Evolutionary conservation across 345 rosid species (phyloP).

Genomic region (Gossypium raimondii): DNA sequence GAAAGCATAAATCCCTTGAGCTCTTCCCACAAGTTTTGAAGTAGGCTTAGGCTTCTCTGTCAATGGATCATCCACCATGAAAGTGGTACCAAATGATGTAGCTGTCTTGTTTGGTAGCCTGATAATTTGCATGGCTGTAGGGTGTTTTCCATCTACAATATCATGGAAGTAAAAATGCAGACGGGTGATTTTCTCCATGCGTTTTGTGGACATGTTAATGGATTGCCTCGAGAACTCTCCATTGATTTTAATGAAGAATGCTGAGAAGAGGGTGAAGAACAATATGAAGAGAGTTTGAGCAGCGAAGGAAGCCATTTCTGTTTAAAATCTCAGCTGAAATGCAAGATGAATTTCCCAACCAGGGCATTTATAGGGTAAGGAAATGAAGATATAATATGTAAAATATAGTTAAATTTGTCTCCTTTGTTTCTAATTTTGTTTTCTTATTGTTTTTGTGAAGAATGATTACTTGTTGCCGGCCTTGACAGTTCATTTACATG

Average conservation of each 20-base stretch:
- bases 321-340: background rate
- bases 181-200: slow-evolving; percentile 13
- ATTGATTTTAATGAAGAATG: background rate
- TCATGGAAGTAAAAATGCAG: slow-evolving; percentile 34
- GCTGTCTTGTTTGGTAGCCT: slow-evolving; percentile 13
- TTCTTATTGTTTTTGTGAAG: too few relatives aligned
- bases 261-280: slow-evolving; percentile 11
- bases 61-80: slow-evolving; percentile 26
- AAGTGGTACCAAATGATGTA: slow-evolving; percentile 15
- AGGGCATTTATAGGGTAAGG: background rate
- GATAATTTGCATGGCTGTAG: slow-evolving; percentile 18
- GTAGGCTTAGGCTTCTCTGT: slow-evolving; percentile 20
- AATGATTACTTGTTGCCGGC: too few relatives aligned
- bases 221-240: background rate
- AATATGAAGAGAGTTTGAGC: background rate
- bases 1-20: slow-evolving; percentile 26
- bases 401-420: too few relatives aligned
- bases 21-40: slow-evolving; percentile 29
- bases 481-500: too few relatives aligned
- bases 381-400: too few relatives aligned
- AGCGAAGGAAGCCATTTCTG: slow-evolving; percentile 3
- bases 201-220: slow-evolving; percentile 13
- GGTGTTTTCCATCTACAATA: slow-evolving; percentile 18
- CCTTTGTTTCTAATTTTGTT: too few relatives aligned
- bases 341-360: background rate